Conservation (phyloP, 163 green algal species). For the Picocystis sp. region DNA sequence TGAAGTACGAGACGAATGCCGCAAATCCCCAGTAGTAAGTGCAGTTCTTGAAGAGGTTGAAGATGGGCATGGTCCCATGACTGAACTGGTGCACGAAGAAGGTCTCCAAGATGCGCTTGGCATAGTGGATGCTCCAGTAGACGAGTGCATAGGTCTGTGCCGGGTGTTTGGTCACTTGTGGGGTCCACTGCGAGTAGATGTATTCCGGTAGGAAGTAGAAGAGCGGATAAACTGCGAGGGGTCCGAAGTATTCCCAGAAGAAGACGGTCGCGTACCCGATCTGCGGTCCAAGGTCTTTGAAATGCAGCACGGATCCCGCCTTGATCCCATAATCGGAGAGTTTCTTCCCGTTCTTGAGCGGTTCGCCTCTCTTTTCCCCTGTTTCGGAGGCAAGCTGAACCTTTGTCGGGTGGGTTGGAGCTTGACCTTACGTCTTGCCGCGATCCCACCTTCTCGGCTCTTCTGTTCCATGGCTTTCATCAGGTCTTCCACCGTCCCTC, state of each 20-base stretch:
- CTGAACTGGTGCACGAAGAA: slow-evolving; percentile 90
- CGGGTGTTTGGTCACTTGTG: neutral
- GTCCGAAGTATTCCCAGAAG: slow-evolving; percentile 96
- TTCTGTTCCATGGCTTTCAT: too few relatives aligned
- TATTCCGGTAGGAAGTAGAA: slow-evolving; percentile 69
- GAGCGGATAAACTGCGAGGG: slow-evolving; percentile 75
- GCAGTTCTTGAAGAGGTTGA: slow-evolving; percentile 94
- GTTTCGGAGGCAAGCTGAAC: slow-evolving; percentile 47
- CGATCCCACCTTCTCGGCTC: too few relatives aligned
- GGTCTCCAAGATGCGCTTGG: slow-evolving; percentile 90
- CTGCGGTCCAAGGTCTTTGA: slow-evolving; percentile 28
- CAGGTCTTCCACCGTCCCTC: too few relatives aligned
- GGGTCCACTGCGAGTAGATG: neutral
- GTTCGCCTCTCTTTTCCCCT: slow-evolving; percentile 35
- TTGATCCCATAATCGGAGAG: slow-evolving; percentile 56
- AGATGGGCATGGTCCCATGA: slow-evolving; percentile 91
- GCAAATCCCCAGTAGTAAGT: slow-evolving; percentile 94
- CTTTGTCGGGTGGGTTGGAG: slow-evolving; percentile 56
- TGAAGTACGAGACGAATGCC: slow-evolving; percentile 85
- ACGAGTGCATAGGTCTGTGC: slow-evolving; percentile 61
- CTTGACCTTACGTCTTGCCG: slow-evolving; percentile 20
- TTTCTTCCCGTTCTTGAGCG: slow-evolving; percentile 33
- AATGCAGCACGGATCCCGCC: slow-evolving; percentile 39
- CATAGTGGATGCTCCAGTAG: slow-evolving; percentile 90
- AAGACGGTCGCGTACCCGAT: slow-evolving; percentile 90